These are phyloP conservation scores for Metarhizium sp. DNA, from an alignment of 2,329 filamentous ascomycete species.

Conservation along the genomic window DNA sequence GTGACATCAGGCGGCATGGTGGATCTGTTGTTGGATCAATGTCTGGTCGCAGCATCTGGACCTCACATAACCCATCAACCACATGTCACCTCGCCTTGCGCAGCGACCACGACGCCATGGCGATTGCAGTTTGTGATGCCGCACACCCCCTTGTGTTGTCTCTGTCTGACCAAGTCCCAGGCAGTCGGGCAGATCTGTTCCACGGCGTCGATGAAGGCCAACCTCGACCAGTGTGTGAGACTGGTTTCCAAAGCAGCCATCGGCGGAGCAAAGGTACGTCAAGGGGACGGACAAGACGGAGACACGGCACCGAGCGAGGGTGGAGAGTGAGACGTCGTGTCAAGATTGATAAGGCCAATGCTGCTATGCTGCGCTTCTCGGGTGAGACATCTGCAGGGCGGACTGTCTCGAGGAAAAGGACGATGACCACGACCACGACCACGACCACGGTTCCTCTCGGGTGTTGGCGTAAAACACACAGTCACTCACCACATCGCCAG, in stretches of 20 bases:
- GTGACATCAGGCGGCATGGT: too few relatives aligned
- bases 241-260: slow-evolving; percentile 64
- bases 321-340: not conserved
- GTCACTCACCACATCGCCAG: slow-evolving; percentile 23
- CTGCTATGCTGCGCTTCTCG: not conserved
- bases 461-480: too few relatives aligned
- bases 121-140: slow-evolving; percentile 16
- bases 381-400: slow-evolving; percentile 13
- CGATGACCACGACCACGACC: not conserved
- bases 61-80: too few relatives aligned
- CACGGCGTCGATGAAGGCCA: slow-evolving; percentile 66
- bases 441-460: not conserved
- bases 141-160: not conserved
- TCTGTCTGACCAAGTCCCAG: slow-evolving; percentile 20
- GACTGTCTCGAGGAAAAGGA: not conserved
- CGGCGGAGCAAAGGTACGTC: slow-evolving; percentile 64
- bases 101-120: slow-evolving; percentile 8
- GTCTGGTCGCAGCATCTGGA: too few relatives aligned
- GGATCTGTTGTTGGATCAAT: too few relatives aligned
- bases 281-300: not conserved
- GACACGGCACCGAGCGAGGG: not conserved
- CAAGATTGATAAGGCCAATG: too few relatives aligned
- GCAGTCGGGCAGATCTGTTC: slow-evolving; percentile 87
- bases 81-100: too few relatives aligned
- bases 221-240: slow-evolving; percentile 67